Evolutionary conservation across 768 basidiomycete species (phyloP).

Genomic region (Hortiboletus campestris): DNA sequence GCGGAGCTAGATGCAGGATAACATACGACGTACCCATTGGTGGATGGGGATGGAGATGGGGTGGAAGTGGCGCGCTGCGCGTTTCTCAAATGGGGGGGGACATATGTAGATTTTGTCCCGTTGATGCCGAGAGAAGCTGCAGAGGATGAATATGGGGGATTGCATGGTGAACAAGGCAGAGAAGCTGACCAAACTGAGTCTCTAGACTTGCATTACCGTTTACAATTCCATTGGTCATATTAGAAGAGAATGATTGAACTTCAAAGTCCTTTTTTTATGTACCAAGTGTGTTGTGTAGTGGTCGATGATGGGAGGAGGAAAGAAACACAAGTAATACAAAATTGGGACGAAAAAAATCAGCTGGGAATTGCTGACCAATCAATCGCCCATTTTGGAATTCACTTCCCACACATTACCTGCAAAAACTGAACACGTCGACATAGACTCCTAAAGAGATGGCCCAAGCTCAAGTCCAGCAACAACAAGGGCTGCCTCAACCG

Average conservation of each 20-base stretch:
- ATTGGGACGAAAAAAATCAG: slow-evolving; percentile 24
- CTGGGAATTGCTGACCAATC: slow-evolving; percentile 30
- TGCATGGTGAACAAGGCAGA: background rate
- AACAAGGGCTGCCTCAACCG: slow-evolving; percentile 40
- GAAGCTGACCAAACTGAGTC: slow-evolving; percentile 64
- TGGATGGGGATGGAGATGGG: slow-evolving; percentile 31
- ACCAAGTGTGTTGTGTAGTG: slow-evolving; percentile 24
- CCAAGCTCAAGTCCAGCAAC: slow-evolving; percentile 61
- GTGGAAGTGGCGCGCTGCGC: slow-evolving; percentile 80
- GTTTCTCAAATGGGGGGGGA: slow-evolving; percentile 85
- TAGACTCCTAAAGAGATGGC: slow-evolving; percentile 43
- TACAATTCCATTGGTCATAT: slow-evolving; percentile 94
- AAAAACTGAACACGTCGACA: background rate
- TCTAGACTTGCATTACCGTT: slow-evolving; percentile 72
- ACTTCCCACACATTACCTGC: slow-evolving; percentile 10
- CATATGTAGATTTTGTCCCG: slow-evolving; percentile 73
- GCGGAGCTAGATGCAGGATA: slow-evolving; percentile 12
- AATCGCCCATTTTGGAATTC: background rate
- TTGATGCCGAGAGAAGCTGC: slow-evolving; percentile 75
- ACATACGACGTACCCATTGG: slow-evolving; percentile 51
- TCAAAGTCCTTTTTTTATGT: slow-evolving; percentile 21
- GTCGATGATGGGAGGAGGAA: slow-evolving; percentile 30
- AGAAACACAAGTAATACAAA: slow-evolving; percentile 17
- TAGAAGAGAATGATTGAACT: slow-evolving; percentile 39
- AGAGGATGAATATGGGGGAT: slow-evolving; percentile 1